Evolutionary conservation across 768 basidiomycete genomes (phyloP).

Genomic region (Solioccasus polychromus): DNA sequence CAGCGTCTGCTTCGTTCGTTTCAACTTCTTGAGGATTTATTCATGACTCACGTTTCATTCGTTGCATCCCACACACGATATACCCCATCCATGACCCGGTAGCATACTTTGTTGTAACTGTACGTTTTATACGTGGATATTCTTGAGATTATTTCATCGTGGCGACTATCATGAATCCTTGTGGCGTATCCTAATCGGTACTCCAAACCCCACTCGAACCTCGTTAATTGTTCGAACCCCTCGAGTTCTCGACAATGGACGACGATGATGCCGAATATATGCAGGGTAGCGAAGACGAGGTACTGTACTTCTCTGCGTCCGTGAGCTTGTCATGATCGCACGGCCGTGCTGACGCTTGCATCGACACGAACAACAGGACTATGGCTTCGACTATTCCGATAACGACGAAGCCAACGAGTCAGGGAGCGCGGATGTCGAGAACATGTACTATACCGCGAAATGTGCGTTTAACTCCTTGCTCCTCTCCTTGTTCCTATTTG

Average conservation of each 20-base stretch:
- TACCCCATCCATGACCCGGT: constrained; percentile 27
- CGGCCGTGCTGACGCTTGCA: constrained; percentile 2
- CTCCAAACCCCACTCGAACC: neutral
- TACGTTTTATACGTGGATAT: neutral
- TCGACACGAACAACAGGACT: constrained; percentile 55
- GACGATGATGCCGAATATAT: constrained; percentile 94
- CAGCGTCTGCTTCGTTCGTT: too few species aligned
- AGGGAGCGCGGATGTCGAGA: constrained; percentile 88
- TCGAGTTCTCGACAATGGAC: constrained; percentile 53
- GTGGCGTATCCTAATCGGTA: constrained; percentile 8
- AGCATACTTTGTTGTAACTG: constrained; percentile 25
- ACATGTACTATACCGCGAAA: constrained; percentile 98
- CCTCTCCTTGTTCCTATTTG: neutral
- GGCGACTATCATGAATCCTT: neutral
- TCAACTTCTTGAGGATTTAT: neutral
- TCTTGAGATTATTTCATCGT: too few species aligned
- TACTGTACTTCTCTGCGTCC: constrained; percentile 28
- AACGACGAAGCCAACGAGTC: constrained; percentile 79
- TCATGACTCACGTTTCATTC: constrained; percentile 1
- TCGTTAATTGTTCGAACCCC: constrained; percentile 6
- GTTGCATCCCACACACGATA: constrained; percentile 14
- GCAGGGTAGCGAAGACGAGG: constrained; percentile 87
- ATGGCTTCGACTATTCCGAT: constrained; percentile 96
- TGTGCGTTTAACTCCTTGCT: constrained; percentile 48
- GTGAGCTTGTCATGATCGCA: neutral